Evolutionary conservation across 2,329 filamentous ascomycete genomes (phyloP).

Genomic region (Scedosporium minutisporum): DNA sequence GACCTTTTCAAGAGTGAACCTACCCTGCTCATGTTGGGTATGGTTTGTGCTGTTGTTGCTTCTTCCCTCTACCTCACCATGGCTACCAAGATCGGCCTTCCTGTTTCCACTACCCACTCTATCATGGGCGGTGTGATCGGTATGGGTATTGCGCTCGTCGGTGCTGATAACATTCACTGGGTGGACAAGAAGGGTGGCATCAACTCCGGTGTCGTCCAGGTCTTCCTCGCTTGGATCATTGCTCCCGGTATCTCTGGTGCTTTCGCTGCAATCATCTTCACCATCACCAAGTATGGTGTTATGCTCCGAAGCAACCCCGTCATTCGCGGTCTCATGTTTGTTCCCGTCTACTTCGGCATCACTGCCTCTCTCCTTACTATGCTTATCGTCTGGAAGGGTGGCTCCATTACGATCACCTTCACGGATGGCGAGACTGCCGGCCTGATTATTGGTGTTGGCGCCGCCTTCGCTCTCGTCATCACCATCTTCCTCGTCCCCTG

Average conservation of each 20-base stretch:
- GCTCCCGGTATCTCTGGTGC: slow-evolving; percentile 23
- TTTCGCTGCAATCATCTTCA: slow-evolving; percentile 26
- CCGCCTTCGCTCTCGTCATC: slow-evolving; percentile 32
- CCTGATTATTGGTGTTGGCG: slow-evolving; percentile 38
- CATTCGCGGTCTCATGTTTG: slow-evolving; percentile 39
- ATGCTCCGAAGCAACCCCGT: slow-evolving; percentile 44
- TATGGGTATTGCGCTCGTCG: slow-evolving; percentile 47
- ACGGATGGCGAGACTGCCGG: slow-evolving; percentile 28
- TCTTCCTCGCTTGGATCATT: slow-evolving; percentile 27
- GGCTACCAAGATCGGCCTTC: slow-evolving; percentile 43
- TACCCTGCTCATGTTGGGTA: slow-evolving; percentile 46
- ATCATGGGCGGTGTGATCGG: slow-evolving; percentile 51
- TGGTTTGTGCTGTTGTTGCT: slow-evolving; percentile 44
- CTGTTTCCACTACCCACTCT: slow-evolving; percentile 54
- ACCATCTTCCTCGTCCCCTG: slow-evolving; percentile 42
- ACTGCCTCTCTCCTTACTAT: slow-evolving; percentile 49
- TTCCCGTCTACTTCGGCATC: slow-evolving; percentile 50
- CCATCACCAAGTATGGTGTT: slow-evolving; percentile 45
- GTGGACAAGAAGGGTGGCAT: slow-evolving; percentile 26
- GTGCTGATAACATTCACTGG: slow-evolving; percentile 44
- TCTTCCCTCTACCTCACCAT: slow-evolving; percentile 47
- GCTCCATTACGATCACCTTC: slow-evolving; percentile 27
- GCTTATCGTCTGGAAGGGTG: slow-evolving; percentile 50
- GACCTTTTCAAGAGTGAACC: slow-evolving; percentile 36
- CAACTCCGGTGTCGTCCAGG: slow-evolving; percentile 23